Percentiles rank a stretch among this genome's conserved stretches.
phyloP scores from a whole-genome alignment of 1,284 basidiomycete genomes.

The Pseudozyma thailandica region DNA sequence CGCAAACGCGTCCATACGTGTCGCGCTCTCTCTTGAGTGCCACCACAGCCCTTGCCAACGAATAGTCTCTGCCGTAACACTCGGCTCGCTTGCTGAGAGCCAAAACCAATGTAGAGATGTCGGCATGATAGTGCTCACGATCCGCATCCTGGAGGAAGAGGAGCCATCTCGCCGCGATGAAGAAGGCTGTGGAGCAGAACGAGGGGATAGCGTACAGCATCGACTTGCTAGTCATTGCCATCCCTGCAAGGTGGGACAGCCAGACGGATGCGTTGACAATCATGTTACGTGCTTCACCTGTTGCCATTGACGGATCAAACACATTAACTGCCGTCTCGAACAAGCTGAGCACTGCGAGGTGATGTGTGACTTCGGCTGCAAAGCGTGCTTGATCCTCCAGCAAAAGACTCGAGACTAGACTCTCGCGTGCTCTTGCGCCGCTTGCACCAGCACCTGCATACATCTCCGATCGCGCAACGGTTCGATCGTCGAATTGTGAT shows the following conservation, averaged over 20 bases:
- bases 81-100: conserved; percentile 12
- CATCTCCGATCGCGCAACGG: not conserved
- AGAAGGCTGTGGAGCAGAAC: conserved; percentile 21
- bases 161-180: conserved; percentile 29
- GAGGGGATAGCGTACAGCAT: conserved; percentile 19
- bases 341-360: conserved; percentile 23
- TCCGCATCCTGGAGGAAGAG: conserved; percentile 19
- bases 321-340: conserved; percentile 26
- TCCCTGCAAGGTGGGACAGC: conserved; percentile 31
- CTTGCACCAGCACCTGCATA: not conserved
- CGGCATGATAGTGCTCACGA: conserved; percentile 12
- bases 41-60: conserved; percentile 18
- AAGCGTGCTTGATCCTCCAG: conserved; percentile 25
- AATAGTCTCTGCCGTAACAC: conserved; percentile 12
- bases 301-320: not conserved
- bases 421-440: conserved; percentile 9
- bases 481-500: conserved; percentile 29
- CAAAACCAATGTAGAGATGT: conserved; percentile 17
- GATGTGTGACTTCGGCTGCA: conserved; percentile 31
- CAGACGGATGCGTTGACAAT: conserved; percentile 28
- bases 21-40: conserved; percentile 26
- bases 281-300: conserved; percentile 12
- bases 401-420: conserved; percentile 4
- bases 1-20: conserved; percentile 24
- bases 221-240: conserved; percentile 8